Conservation (phyloP, 768 basidiomycete species). For the Russula foetens region DNA sequence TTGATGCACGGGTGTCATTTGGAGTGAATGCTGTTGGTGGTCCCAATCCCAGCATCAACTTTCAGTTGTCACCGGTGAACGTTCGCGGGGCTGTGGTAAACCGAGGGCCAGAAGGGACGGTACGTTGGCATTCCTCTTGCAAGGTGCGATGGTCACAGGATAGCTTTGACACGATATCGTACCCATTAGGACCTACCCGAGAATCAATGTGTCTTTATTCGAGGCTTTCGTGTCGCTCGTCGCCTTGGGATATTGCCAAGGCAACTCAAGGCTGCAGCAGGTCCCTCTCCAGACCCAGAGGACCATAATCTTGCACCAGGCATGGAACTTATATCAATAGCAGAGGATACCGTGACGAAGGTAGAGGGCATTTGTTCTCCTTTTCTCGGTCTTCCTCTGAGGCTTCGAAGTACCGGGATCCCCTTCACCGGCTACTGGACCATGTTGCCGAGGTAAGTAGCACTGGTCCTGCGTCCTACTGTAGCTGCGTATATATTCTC, state of each 20-base stretch:
- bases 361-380: background rate
- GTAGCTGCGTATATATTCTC: no score
- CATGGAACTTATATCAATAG: background rate
- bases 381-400: background rate
- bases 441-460: background rate
- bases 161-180: background rate
- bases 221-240: no score
- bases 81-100: background rate
- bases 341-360: background rate
- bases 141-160: no score
- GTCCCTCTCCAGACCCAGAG: background rate
- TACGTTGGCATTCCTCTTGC: background rate
- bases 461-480: no score
- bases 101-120: background rate
- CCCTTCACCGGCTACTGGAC: background rate
- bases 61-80: background rate
- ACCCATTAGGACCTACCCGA: no score
- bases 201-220: no score
- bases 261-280: background rate
- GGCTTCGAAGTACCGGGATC: background rate
- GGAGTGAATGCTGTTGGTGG: background rate
- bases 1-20: no score
- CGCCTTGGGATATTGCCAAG: background rate
- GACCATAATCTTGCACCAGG: background rate
- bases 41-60: background rate